Conservation (phyloP, 2,329 filamentous ascomycete species). For the Dactylellina cionopaga region DNA sequence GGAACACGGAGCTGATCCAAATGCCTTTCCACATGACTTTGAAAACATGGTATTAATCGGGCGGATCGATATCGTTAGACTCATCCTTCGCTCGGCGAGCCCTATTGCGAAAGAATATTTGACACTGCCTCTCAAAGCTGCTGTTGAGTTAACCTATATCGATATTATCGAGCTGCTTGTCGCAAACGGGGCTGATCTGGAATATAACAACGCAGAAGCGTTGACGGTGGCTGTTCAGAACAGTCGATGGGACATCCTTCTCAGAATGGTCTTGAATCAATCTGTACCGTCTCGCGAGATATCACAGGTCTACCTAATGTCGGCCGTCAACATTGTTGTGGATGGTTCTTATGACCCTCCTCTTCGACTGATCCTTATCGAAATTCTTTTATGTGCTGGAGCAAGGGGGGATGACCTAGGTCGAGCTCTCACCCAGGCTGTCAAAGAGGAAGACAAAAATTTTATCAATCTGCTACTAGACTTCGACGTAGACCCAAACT, state of each 20-base stretch:
- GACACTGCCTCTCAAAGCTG: conserved; percentile 12
- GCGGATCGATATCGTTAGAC: conserved; percentile 27
- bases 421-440: conserved; percentile 20
- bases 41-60: conserved; percentile 24
- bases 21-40: conserved; percentile 29
- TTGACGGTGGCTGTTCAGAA: conserved; percentile 15
- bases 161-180: conserved; percentile 40
- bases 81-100: conserved; percentile 24
- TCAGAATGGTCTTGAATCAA: conserved; percentile 38
- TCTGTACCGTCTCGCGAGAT: conserved; percentile 20
- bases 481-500: conserved; percentile 44
- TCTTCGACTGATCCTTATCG: conserved; percentile 31
- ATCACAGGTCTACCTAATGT: conserved; percentile 28
- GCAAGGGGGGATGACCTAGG: conserved; percentile 31
- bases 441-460: conserved; percentile 35
- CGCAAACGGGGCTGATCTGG: conserved; percentile 35
- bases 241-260: conserved; percentile 41
- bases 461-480: conserved; percentile 34
- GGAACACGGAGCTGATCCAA: conserved; percentile 44
- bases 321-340: conserved; percentile 31
- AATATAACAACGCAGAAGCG: conserved; percentile 44
- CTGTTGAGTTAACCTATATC: conserved; percentile 16
- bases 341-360: conserved; percentile 7
- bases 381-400: conserved; percentile 44
- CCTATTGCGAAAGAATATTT: conserved; percentile 28